Base-by-base conservation (phyloP, 2,329 filamentous ascomycete species). In the Venturia aucupariae region DNA sequence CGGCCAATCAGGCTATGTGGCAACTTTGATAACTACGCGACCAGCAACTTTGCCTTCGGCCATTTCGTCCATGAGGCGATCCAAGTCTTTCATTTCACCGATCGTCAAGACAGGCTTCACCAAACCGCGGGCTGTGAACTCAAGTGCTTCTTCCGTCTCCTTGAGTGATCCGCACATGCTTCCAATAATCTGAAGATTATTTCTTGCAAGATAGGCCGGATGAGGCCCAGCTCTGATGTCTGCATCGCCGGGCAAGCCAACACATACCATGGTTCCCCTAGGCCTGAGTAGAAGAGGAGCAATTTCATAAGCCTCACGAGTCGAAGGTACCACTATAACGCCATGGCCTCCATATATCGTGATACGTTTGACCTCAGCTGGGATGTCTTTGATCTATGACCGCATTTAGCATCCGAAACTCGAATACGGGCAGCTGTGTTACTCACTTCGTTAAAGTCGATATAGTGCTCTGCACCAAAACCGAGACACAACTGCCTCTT, bases 161-260 rank as follows among this genome's bases (percentile, higher is more conserved):
- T 89, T 86, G 69, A 92, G 85, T 81, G 96, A 97, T 65, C 93
- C 93, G 69, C 97, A 93, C 74, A 97, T 97, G 71, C 86, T 91
- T 66, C 92, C 92, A 80, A 90, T 90, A 82, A 97, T 96, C 71
- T 78, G 87, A 79, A 97, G 87, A 90, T 96, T 96, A 78, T 88
- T 83, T 72, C 92, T 82, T 67, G 97, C 93, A 6, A 89, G 90
- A 75, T 97, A 96, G 63, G 97, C 92, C 46, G 91, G 90, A 17
- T 39, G 30, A 10, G 48, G 74, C 67, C 61, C 75, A 1, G 92
- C 92, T 70, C 84, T 84, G 68, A 97, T 83, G 76, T 82, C 89
- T 2, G 92, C 92, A 68, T 87, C 82, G 44, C 90, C 88, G 4
- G 93, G 93, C 35, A 97, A 81, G 72, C 92, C 93, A 72, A 97